phyloP scores from a whole-genome alignment of 345 rosid species.

The Eucalyptus cloeziana region DNA sequence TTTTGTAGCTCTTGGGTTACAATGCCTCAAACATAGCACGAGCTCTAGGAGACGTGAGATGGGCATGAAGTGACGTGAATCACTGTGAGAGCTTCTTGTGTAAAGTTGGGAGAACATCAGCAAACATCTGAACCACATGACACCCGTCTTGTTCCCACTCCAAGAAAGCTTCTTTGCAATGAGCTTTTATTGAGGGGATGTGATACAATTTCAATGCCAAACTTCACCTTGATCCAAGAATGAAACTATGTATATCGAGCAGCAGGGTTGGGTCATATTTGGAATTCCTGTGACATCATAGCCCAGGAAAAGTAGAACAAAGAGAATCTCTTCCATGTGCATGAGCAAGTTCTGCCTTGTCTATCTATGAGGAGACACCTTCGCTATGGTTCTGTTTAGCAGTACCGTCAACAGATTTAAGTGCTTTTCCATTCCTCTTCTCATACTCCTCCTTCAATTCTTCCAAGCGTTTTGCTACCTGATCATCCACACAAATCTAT shows the following conservation, averaged over 20 bases:
- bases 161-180: neutral
- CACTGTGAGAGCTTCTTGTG: neutral
- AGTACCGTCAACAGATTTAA: conserved; percentile 9
- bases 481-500: neutral
- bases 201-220: neutral
- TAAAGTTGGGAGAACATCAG: neutral
- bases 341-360: neutral
- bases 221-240: neutral
- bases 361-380: neutral
- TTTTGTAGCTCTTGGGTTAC: neutral
- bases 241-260: neutral
- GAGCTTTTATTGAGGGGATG: neutral
- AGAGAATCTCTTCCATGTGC: neutral
- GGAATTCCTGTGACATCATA: neutral
- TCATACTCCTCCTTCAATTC: conserved; percentile 51
- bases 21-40: neutral
- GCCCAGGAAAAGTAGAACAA: neutral
- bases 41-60: neutral
- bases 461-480: conserved; percentile 73
- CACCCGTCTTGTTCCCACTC: neutral
- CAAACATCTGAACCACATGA: neutral
- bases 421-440: conserved; percentile 24
- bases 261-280: neutral
- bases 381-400: neutral
- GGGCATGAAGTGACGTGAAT: neutral